A percentile compares a stretch with the other conserved stretches of the same genome.
These are phyloP conservation scores for Boletus edulis DNA, from an alignment of 768 basidiomycete genomes.

Conservation along the genomic window DNA sequence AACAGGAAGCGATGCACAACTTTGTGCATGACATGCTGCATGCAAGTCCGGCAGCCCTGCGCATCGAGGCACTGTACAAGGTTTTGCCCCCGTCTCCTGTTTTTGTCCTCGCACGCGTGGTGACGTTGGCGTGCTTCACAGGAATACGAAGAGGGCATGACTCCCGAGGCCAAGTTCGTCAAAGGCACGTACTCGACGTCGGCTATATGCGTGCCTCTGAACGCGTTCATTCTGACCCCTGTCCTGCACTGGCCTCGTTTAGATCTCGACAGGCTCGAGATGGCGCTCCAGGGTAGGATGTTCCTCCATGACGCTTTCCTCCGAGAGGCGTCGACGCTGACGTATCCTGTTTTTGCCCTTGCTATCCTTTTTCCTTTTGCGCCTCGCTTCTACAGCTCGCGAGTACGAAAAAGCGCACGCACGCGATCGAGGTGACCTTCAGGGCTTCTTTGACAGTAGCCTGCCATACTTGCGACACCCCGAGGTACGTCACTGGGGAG, in stretches of 20 bases:
- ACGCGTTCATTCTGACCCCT: not conserved
- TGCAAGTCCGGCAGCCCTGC: conserved; percentile 60
- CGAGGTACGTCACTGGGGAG: conserved; percentile 73
- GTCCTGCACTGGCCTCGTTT: no score
- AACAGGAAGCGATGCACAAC: conserved; percentile 84
- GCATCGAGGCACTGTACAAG: conserved; percentile 70
- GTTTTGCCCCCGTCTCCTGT: conserved; percentile 22
- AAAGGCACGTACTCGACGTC: conserved; percentile 53
- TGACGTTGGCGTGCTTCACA: conserved; percentile 24
- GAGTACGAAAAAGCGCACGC: conserved; percentile 67
- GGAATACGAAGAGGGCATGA: conserved; percentile 82
- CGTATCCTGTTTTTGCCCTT: not conserved
- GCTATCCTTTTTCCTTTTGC: not conserved
- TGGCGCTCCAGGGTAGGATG: conserved; percentile 75
- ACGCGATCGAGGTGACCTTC: conserved; percentile 44
- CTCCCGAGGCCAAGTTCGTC: conserved; percentile 79
- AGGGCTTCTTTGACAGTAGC: conserved; percentile 80
- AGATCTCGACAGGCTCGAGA: conserved; percentile 88
- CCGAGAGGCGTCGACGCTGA: not conserved
- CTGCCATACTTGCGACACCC: conserved; percentile 68
- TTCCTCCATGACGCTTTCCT: not conserved
- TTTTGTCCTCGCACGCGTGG: not conserved
- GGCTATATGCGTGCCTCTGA: not conserved
- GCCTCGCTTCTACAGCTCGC: conserved; percentile 43
- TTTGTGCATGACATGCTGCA: conserved; percentile 91